Conservation (phyloP, 1,284 basidiomycete species). For the Agroathelia rolfsii region DNA sequence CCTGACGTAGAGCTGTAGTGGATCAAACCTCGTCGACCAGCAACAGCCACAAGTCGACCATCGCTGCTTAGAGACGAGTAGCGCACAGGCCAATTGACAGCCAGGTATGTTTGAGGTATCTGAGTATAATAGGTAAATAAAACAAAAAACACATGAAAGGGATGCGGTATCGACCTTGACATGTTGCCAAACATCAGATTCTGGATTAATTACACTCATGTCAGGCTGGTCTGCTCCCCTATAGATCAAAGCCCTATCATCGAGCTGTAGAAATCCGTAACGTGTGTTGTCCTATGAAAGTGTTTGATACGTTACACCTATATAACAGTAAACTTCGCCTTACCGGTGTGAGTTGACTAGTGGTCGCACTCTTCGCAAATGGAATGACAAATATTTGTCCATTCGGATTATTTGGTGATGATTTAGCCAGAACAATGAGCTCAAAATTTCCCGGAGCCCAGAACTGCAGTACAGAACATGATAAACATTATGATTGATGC, state of each 20-base stretch:
- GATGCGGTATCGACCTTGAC: conserved; percentile 62
- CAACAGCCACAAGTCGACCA: conserved; percentile 87
- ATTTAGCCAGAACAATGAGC: conserved; percentile 58
- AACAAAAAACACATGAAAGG: conserved; percentile 1
- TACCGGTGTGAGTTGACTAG: conserved; percentile 86
- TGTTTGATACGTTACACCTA: conserved; percentile 1
- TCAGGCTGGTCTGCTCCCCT: conserved; percentile 96
- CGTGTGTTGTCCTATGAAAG: conserved; percentile 81
- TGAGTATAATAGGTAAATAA: conserved; percentile 18
- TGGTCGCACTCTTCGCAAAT: conserved; percentile 91
- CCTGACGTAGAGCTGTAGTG: conserved; percentile 94
- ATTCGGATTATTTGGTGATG: conserved; percentile 43
- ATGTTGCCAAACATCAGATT: conserved; percentile 96
- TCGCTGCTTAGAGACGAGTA: conserved; percentile 90
- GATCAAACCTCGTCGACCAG: conserved; percentile 83
- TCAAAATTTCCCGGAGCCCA: conserved; percentile 90
- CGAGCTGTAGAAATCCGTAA: conserved; percentile 92
- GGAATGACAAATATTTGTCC: conserved; percentile 80
- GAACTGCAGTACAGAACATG: conserved; percentile 40
- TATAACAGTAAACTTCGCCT: conserved; percentile 14
- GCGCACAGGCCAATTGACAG: conserved; percentile 90
- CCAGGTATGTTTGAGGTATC: conserved; percentile 86
- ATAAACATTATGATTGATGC: not conserved
- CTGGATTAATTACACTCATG: conserved; percentile 98
- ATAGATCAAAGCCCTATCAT: conserved; percentile 92